phyloP scores from a whole-genome alignment of 148 eudicot species.

The Mesembryanthemum crystallinum region DNA sequence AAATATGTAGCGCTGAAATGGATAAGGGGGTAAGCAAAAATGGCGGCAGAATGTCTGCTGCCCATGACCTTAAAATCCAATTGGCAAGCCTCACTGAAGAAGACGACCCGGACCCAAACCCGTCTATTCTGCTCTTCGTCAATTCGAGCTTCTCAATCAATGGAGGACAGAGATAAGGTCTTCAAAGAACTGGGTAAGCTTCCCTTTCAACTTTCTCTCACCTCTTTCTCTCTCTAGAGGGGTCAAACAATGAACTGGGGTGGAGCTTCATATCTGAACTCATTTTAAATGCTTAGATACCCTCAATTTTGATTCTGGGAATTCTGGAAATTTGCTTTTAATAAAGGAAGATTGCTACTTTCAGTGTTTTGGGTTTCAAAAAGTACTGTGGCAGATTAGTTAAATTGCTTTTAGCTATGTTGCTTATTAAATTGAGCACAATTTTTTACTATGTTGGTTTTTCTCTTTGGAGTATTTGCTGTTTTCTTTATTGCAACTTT shows the following conservation, averaged over 20 bases:
- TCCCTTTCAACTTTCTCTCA: constrained; percentile 8
- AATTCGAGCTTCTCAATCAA: constrained; percentile 60
- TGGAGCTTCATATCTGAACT: neutral
- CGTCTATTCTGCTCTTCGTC: constrained; percentile 16
- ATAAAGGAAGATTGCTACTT: neutral
- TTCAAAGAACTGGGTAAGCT: constrained; percentile 66
- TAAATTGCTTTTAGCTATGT: neutral
- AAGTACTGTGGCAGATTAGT: neutral
- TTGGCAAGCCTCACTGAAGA: constrained; percentile 25
- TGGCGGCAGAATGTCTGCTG: constrained; percentile 32
- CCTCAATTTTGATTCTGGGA: neutral
- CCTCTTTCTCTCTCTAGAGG: constrained; percentile 10
- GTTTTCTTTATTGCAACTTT: neutral
- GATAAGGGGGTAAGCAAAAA: too few species aligned
- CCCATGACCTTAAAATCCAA: constrained; percentile 27
- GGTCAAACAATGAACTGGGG: neutral
- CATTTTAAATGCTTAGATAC: neutral
- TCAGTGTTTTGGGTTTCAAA: neutral
- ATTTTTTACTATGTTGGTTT: too few species aligned
- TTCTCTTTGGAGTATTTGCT: neutral
- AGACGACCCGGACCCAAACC: constrained; percentile 21
- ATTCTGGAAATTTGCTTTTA: neutral
- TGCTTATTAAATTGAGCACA: neutral
- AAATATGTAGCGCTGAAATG: too few species aligned
- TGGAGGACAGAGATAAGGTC: constrained; percentile 56